Conservation (phyloP, 805 yeast species). For the Candida easanensis region DNA sequence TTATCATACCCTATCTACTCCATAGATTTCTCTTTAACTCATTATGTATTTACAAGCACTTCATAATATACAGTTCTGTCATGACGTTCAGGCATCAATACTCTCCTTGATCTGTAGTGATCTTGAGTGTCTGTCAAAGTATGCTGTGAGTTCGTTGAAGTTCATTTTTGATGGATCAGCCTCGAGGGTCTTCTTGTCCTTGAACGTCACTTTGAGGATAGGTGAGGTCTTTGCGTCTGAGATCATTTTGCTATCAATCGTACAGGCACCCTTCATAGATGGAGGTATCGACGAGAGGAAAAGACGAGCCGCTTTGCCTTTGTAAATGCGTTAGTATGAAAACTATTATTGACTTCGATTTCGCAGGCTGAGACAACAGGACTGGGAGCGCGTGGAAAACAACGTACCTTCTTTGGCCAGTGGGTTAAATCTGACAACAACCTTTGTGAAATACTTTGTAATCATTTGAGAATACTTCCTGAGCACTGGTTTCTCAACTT, state of each 20-base stretch:
- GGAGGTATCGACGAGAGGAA: conserved; percentile 83
- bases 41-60: conserved; percentile 1
- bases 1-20: too few species aligned
- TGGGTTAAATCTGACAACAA: conserved; percentile 77
- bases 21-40: too few species aligned
- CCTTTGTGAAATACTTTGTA: conserved; percentile 82
- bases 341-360: too few species aligned
- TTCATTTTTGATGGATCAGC: conserved; percentile 59
- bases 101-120: conserved; percentile 72
- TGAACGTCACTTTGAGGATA: conserved; percentile 69
- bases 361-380: too few species aligned
- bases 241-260: conserved; percentile 64
- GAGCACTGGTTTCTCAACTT: too few species aligned
- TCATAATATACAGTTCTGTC: neutral
- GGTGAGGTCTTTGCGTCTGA: conserved; percentile 48
- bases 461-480: conserved; percentile 51
- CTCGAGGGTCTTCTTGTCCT: conserved; percentile 70
- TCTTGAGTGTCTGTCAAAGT: conserved; percentile 81
- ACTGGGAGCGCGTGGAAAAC: neutral
- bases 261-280: conserved; percentile 54
- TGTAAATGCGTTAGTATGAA: conserved; percentile 1
- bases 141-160: conserved; percentile 60
- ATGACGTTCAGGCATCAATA: conserved; percentile 40
- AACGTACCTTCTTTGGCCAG: conserved; percentile 56
- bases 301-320: conserved; percentile 74